Evolutionary conservation across 2,329 filamentous ascomycete species (phyloP), one percentile per base, ranked within the genome.

Genomic region (Nemania abortiva): DNA sequence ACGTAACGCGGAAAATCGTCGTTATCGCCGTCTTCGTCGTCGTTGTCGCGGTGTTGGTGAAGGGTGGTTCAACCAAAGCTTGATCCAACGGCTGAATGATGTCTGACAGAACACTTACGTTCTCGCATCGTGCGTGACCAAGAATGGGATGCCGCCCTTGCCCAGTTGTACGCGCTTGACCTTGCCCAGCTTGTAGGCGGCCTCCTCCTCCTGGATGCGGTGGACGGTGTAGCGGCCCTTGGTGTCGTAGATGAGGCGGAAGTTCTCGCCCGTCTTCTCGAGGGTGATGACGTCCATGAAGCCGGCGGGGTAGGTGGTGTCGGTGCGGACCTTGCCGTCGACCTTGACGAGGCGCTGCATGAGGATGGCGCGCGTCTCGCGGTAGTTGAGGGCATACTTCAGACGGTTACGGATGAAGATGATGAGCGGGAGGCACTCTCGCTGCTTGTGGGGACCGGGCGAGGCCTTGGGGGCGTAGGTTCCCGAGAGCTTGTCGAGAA

Each of bases 71-170:
- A 82, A 88, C 94, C 94, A 97, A 96, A 97, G 89, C 93, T 96
- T 97, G 94, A 93, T 95, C 94, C 95, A 98, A 98, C 95, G 95
- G 91, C 95, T 98, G 95, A 98, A 95, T 96, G 95, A 98, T 94
- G 92, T 92, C 87, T 89, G 87, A 90, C 87, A 92, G 90, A 92
- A 98, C 73, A 74, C 95, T 97, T 89, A 99, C 95, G 96, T 99
- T 94, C 96, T 92, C 88, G 96, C 96, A 96, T 99, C 96, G 93
- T 99, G 96, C 95, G 96, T 99, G 93, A 99, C 96, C 94, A 98
- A 98, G 95, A 97, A 99, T 97, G 96, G 96, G 91, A 99, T 97
- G 89, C 95, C 96, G 87, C 96, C 97, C 87, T 94, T 95, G 89
- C 96, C 96, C 81, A 99, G 91, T 90, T 99, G 96, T 74, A 99